Conservation (phyloP, 257 asterid genomes). For the Solanum tarapatanum region DNA sequence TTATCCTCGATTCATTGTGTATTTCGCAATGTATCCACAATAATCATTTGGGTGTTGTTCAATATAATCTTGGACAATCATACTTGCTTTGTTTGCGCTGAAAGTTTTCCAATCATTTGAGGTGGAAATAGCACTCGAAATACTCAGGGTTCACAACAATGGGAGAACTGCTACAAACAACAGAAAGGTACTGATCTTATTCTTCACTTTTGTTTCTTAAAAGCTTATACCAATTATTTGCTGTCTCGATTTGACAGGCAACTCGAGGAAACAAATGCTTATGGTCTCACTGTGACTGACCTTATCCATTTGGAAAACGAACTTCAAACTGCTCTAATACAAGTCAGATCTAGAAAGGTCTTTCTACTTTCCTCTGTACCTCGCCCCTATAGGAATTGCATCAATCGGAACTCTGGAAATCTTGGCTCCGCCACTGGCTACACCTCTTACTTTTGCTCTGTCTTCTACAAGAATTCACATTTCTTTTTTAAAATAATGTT, state of each 20-base stretch:
- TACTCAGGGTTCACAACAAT: neutral
- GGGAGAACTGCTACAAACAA: neutral
- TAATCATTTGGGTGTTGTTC: neutral
- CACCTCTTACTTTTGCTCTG: neutral
- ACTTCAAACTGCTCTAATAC: neutral
- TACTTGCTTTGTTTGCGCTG: neutral
- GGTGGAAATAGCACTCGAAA: neutral
- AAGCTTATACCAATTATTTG: neutral
- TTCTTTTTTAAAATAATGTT: neutral
- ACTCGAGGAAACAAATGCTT: neutral
- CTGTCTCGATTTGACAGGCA: neutral
- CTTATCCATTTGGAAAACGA: neutral
- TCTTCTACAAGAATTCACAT: neutral
- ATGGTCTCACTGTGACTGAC: neutral
- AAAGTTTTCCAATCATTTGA: neutral
- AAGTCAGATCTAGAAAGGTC: neutral
- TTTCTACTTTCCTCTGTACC: neutral
- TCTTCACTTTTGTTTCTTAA: neutral
- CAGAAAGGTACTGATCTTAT: neutral
- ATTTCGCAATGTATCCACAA: neutral
- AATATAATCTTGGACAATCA: neutral
- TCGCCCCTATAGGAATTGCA: neutral
- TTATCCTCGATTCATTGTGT: neutral
- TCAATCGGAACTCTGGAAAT: neutral
- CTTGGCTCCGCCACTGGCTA: neutral